phyloP scores from a whole-genome alignment of 2,329 filamentous ascomycete genomes.

The Epichloe baconii region DNA sequence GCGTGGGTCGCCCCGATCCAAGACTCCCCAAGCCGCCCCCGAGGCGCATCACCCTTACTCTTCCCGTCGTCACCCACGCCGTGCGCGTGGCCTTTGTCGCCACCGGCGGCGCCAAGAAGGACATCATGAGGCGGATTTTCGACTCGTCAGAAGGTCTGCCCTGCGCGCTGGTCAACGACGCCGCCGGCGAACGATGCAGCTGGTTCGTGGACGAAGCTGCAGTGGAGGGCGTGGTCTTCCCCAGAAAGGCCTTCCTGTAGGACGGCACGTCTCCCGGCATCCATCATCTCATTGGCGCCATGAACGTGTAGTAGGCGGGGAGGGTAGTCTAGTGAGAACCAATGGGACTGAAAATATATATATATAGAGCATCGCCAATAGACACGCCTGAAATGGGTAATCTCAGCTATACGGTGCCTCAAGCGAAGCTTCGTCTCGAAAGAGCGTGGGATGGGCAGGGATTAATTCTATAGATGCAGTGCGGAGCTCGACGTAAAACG shows the following conservation, averaged over 20 bases:
- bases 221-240: slow-evolving; percentile 73
- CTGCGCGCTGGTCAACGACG: slow-evolving; percentile 77
- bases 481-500: neutral
- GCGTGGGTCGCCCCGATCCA: slow-evolving; percentile 89
- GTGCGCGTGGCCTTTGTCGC: slow-evolving; percentile 83
- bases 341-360: too few species aligned
- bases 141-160: slow-evolving; percentile 61
- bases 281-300: neutral
- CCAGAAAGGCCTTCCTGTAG: slow-evolving; percentile 53
- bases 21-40: slow-evolving; percentile 93
- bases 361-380: too few species aligned
- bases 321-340: neutral
- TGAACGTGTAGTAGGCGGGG: neutral
- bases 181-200: slow-evolving; percentile 71
- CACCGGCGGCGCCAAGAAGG: slow-evolving; percentile 80
- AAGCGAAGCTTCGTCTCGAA: too few species aligned
- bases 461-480: neutral
- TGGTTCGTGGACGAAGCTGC: slow-evolving; percentile 91
- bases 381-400: too few species aligned
- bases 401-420: too few species aligned
- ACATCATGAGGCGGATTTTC: slow-evolving; percentile 85
- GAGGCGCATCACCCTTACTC: slow-evolving; percentile 77
- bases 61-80: slow-evolving; percentile 82
- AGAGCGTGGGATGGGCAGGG: too few species aligned
- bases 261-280: neutral